Percentiles rank a stretch among this genome's conserved stretches.
Conservation (phyloP, 2,329 filamentous ascomycete species). For the Microdochium nivale region DNA sequence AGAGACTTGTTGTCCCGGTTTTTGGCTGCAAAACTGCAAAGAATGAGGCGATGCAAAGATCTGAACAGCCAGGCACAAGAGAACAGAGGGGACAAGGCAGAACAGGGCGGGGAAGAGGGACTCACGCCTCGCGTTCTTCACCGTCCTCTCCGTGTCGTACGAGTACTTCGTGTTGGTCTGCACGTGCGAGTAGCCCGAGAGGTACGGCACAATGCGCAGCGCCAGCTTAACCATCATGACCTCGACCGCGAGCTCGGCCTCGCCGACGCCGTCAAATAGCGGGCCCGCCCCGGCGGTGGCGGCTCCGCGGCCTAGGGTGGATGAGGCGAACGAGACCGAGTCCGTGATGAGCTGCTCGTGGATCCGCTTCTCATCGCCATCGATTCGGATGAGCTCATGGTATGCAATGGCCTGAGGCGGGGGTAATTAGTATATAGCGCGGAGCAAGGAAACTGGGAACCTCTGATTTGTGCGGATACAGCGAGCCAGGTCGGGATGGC, state of each 20-base stretch:
- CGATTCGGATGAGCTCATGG: conserved; percentile 29
- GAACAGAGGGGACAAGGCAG: background rate
- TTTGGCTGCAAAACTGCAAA: no score
- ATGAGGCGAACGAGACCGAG: conserved; percentile 22
- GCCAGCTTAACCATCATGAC: conserved; percentile 48
- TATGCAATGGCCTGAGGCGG: conserved; percentile 36
- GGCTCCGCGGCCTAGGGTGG: conserved; percentile 16
- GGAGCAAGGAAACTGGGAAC: background rate
- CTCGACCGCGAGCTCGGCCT: conserved; percentile 45
- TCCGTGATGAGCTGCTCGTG: conserved; percentile 27
- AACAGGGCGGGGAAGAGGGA: background rate
- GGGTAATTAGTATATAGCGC: background rate
- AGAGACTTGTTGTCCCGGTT: no score
- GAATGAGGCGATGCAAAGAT: no score
- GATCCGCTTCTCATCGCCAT: conserved; percentile 21
- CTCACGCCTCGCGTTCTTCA: conserved; percentile 42
- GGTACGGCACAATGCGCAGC: conserved; percentile 36
- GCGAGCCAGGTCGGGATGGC: background rate
- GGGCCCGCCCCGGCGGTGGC: conserved; percentile 12
- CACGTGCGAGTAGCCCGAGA: conserved; percentile 46
- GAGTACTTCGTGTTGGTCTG: conserved; percentile 50
- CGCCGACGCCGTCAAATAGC: conserved; percentile 15
- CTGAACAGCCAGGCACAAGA: no score
- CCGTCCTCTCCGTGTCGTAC: conserved; percentile 38
- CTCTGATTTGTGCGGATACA: background rate